phyloP scores from a whole-genome alignment of 768 basidiomycete genomes.

The Tulasnella sp. region DNA sequence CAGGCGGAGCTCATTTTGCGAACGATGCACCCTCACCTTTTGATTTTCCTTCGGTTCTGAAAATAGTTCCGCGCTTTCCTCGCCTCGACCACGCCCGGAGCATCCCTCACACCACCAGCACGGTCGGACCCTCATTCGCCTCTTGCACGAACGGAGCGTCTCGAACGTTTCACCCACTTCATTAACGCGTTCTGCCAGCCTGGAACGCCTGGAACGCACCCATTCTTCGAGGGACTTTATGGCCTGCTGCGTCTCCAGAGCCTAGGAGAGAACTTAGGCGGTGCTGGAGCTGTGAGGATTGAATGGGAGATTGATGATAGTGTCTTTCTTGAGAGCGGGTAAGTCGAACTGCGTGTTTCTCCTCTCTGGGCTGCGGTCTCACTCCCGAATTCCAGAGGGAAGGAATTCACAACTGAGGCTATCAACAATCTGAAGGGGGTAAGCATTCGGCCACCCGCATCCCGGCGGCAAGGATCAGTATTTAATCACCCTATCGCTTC shows the following conservation, averaged over 20 bases:
- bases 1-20: neutral
- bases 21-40: neutral
- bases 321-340: constrained; percentile 91
- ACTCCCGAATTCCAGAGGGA: constrained; percentile 54
- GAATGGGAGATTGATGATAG: constrained; percentile 94
- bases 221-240: constrained; percentile 77
- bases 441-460: constrained; percentile 35
- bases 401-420: constrained; percentile 91
- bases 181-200: constrained; percentile 77
- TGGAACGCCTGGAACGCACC: constrained; percentile 84
- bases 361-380: constrained; percentile 12
- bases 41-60: constrained; percentile 5
- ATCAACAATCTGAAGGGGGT: constrained; percentile 88
- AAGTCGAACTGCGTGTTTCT: constrained; percentile 40
- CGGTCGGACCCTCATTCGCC: constrained; percentile 60
- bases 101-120: constrained; percentile 69
- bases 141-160: constrained; percentile 71
- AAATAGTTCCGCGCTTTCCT: constrained; percentile 69
- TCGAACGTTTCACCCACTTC: constrained; percentile 70
- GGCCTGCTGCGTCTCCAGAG: constrained; percentile 76
- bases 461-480: neutral
- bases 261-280: constrained; percentile 73
- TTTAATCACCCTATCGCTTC: neutral
- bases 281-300: constrained; percentile 66
- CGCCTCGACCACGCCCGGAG: constrained; percentile 71